These are phyloP conservation scores for Kwoniella newhampshirensis DNA, from an alignment of 768 basidiomycete genomes.

Conservation along the genomic window DNA sequence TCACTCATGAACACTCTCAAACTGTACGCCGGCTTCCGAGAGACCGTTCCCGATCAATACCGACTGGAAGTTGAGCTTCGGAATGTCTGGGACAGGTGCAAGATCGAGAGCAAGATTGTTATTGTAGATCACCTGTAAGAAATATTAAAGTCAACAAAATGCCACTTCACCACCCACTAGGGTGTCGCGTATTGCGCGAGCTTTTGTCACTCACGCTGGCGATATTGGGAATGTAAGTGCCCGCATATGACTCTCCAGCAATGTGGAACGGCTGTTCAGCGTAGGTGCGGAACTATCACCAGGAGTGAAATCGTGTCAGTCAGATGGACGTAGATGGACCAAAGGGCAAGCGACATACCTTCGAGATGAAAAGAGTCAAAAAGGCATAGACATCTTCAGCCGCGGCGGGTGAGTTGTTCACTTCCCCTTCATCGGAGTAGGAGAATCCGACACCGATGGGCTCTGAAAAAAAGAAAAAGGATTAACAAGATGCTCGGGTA, in stretches of 20 bases:
- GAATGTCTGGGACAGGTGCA: constrained; percentile 57
- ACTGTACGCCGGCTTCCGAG: constrained; percentile 79
- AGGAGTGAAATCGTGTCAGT: constrained; percentile 65
- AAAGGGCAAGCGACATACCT: constrained; percentile 64
- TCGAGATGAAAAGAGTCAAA: constrained; percentile 47
- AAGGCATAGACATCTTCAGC: constrained; percentile 74
- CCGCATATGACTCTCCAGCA: constrained; percentile 59
- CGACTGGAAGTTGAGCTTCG: constrained; percentile 75
- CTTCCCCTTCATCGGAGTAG: constrained; percentile 64
- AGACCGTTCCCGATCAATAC: constrained; percentile 81
- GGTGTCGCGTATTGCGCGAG: too few species aligned
- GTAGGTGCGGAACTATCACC: constrained; percentile 49
- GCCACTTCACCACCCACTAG: too few species aligned
- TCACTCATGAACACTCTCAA: constrained; percentile 72
- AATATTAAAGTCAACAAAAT: neutral
- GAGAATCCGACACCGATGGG: constrained; percentile 90
- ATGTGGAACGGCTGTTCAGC: constrained; percentile 52
- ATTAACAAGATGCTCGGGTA: constrained; percentile 21
- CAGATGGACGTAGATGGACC: constrained; percentile 57
- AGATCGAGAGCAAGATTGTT: constrained; percentile 60
- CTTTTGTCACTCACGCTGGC: constrained; percentile 62
- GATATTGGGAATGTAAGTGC: constrained; percentile 80
- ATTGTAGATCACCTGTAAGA: constrained; percentile 63
- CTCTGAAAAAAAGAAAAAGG: constrained; percentile 38
- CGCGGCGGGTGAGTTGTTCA: constrained; percentile 77